phyloP scores from a whole-genome alignment of 352 stramenopile genomes.

The Phytophthora hybrid region DNA sequence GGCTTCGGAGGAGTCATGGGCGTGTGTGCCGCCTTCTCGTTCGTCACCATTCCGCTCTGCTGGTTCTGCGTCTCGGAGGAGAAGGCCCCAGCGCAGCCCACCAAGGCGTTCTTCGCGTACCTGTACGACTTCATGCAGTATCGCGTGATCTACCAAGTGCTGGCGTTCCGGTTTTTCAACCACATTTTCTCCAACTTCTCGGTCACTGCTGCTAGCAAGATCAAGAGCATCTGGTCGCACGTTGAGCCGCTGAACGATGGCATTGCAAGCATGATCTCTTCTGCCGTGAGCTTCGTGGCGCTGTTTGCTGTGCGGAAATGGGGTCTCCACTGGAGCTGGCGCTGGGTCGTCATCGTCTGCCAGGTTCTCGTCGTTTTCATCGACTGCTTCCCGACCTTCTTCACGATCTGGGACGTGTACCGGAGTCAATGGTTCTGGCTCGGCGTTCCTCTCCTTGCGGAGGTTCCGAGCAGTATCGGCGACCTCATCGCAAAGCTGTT shows the following conservation, averaged over 20 bases:
- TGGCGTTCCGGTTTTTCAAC: slow-evolving; percentile 46
- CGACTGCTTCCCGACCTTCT: slow-evolving; percentile 51
- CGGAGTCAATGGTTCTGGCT: slow-evolving; percentile 70
- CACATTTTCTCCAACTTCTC: slow-evolving; percentile 47
- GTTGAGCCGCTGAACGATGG: slow-evolving; percentile 42
- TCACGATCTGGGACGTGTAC: slow-evolving; percentile 63
- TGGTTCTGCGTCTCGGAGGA: slow-evolving; percentile 54
- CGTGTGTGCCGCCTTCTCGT: slow-evolving; percentile 36
- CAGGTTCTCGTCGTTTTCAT: slow-evolving; percentile 48
- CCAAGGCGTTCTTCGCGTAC: slow-evolving; percentile 22
- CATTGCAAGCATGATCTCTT: slow-evolving; percentile 36
- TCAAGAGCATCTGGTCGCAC: slow-evolving; percentile 44
- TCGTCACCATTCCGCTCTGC: slow-evolving; percentile 39
- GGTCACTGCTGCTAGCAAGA: slow-evolving; percentile 34
- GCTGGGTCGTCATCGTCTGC: slow-evolving; percentile 41
- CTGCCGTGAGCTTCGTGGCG: slow-evolving; percentile 38
- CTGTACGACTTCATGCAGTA: slow-evolving; percentile 53
- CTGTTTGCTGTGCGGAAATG: slow-evolving; percentile 49
- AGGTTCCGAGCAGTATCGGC: slow-evolving; percentile 43
- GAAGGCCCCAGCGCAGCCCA: slow-evolving; percentile 24
- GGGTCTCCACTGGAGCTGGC: slow-evolving; percentile 66
- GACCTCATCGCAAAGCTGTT: slow-evolving; percentile 48
- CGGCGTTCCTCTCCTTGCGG: slow-evolving; percentile 53
- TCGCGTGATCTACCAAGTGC: slow-evolving; percentile 46
- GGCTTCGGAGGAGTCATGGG: slow-evolving; percentile 52